Percentiles rank a stretch among this genome's conserved stretches.
phyloP scores from a whole-genome alignment of 2,329 filamentous ascomycete genomes.

The Shiraia bambusicola region DNA sequence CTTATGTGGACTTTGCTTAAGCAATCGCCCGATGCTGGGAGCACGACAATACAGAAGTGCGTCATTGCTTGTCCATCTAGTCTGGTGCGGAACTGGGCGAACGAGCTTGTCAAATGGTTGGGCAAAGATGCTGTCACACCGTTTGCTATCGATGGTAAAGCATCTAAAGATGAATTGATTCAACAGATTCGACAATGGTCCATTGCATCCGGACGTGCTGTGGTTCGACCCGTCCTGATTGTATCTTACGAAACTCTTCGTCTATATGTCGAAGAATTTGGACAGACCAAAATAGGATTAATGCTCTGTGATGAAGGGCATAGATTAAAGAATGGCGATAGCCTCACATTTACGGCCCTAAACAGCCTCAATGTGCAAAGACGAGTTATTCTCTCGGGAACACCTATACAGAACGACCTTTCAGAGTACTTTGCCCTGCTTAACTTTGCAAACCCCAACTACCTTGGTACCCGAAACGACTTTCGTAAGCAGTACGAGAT shows the following conservation, averaged over 20 bases:
- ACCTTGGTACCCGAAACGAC: conserved; percentile 83
- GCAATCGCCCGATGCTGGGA: conserved; percentile 93
- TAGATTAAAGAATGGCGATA: conserved; percentile 94
- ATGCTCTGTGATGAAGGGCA: conserved; percentile 97
- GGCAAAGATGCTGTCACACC: conserved; percentile 87
- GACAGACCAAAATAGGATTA: conserved; percentile 84
- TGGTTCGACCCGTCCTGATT: conserved; percentile 91
- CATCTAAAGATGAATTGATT: conserved; percentile 88
- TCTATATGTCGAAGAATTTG: conserved; percentile 86
- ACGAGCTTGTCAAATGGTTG: conserved; percentile 95
- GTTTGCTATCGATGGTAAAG: conserved; percentile 96
- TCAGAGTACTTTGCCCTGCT: conserved; percentile 96
- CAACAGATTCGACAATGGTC: conserved; percentile 93
- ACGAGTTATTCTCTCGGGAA: conserved; percentile 92
- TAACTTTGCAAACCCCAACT: conserved; percentile 92
- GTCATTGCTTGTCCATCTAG: conserved; percentile 96
- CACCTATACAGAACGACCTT: conserved; percentile 97
- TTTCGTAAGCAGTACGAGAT: conserved; percentile 94
- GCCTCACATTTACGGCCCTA: conserved; percentile 87
- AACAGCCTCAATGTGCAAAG: conserved; percentile 88
- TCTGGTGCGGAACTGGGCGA: conserved; percentile 96
- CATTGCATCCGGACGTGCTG: conserved; percentile 82
- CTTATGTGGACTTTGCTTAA: conserved; percentile 96
- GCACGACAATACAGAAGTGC: conserved; percentile 89
- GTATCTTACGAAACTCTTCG: conserved; percentile 96